Conservation (phyloP, 1,139 yeast genomes). For the Nadsonia starkeyi-henricii region DNA sequence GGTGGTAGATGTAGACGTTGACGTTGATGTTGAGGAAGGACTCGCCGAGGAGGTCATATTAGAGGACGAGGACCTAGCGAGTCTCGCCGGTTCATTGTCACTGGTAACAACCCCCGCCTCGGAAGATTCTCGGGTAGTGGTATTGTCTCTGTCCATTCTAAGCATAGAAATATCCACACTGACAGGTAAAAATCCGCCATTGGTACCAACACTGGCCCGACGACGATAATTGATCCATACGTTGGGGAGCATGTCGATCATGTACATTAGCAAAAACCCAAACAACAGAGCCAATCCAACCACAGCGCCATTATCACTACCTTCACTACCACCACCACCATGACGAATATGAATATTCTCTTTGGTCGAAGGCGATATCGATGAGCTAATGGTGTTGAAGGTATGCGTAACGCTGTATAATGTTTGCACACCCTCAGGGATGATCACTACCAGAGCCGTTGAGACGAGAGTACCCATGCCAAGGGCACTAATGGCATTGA, state of each 20-base stretch:
- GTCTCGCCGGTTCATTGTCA: not conserved
- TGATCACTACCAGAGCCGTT: conserved; percentile 46
- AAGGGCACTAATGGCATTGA: conserved; percentile 31
- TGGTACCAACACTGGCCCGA: not conserved
- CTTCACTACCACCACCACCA: conserved; percentile 9
- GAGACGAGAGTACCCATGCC: conserved; percentile 55
- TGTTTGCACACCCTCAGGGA: conserved; percentile 57
- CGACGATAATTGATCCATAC: not conserved
- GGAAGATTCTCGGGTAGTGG: too few species aligned
- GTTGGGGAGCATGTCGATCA: conserved; percentile 26
- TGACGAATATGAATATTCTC: conserved; percentile 11
- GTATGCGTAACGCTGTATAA: conserved; percentile 19
- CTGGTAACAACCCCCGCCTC: conserved; percentile 1
- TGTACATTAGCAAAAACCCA: conserved; percentile 41
- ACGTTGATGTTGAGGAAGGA: conserved; percentile 2
- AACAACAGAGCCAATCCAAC: conserved; percentile 29
- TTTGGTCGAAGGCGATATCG: not conserved
- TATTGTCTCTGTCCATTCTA: conserved; percentile 1
- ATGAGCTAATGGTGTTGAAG: not conserved
- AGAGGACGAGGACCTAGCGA: conserved; percentile 3
- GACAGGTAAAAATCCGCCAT: conserved; percentile 7
- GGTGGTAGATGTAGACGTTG: conserved; percentile 25
- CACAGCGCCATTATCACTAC: conserved; percentile 9
- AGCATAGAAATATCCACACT: conserved; percentile 11
- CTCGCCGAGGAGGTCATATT: not conserved